These are phyloP conservation scores for Lactarius quietus DNA, from an alignment of 768 basidiomycete genomes.

Conservation along the genomic window DNA sequence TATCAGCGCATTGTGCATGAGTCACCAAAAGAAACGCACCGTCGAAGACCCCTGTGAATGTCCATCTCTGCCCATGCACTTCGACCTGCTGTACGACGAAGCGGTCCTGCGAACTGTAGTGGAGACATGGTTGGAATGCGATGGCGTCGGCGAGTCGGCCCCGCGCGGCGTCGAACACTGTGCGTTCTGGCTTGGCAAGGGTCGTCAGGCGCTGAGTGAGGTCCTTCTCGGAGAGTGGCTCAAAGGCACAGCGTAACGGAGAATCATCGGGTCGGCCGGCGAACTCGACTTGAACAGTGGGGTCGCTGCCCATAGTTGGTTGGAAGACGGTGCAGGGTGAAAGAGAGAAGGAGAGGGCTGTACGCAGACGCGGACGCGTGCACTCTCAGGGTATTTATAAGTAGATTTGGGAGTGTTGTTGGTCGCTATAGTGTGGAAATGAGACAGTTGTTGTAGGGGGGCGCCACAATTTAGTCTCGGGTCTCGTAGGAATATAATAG, in stretches of 20 bases:
- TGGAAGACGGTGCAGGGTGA: background rate
- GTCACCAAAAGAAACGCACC: conserved; percentile 31
- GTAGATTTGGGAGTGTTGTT: background rate
- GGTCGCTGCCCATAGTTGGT: conserved; percentile 8
- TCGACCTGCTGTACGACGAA: conserved; percentile 40
- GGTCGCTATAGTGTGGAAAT: conserved; percentile 2
- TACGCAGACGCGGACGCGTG: background rate
- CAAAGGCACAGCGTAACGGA: conserved; percentile 22
- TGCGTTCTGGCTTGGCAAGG: conserved; percentile 21
- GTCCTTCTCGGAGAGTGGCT: conserved; percentile 20
- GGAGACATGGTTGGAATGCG: conserved; percentile 43
- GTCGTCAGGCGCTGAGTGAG: conserved; percentile 13
- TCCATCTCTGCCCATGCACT: conserved; percentile 40
- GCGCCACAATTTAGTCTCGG: conserved; percentile 13
- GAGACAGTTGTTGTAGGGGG: conserved; percentile 11
- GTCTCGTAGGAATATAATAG: background rate
- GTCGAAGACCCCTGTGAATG: conserved; percentile 46
- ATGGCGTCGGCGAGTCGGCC: conserved; percentile 37
- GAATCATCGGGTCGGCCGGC: conserved; percentile 23
- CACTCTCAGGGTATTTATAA: background rate
- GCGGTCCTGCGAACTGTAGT: conserved; percentile 42
- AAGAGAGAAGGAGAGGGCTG: background rate
- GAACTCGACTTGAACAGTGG: conserved; percentile 19
- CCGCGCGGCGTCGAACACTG: conserved; percentile 21
- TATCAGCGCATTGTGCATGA: background rate